These are phyloP conservation scores for Pythium sp. DNA, from an alignment of 352 stramenopile species.

Conservation along the genomic window DNA sequence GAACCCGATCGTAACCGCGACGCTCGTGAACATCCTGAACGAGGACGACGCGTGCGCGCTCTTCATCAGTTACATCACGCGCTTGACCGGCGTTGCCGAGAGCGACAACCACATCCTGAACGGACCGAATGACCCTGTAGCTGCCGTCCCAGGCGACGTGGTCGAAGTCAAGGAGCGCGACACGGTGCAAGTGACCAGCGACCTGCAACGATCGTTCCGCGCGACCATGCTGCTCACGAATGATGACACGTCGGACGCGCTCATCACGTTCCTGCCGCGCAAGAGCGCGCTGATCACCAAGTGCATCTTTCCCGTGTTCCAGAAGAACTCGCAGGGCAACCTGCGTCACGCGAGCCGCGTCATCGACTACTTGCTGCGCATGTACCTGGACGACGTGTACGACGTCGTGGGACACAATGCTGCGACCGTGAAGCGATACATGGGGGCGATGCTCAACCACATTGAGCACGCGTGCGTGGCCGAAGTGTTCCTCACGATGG, in stretches of 20 bases:
- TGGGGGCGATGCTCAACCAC: conserved; percentile 82
- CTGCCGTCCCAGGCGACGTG: conserved; percentile 3
- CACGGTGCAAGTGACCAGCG: conserved; percentile 44
- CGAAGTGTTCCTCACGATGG: conserved; percentile 83
- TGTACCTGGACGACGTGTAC: conserved; percentile 88
- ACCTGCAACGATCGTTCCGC: conserved; percentile 73
- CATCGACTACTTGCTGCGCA: conserved; percentile 82
- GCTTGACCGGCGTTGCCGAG: conserved; percentile 29
- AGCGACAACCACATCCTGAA: conserved; percentile 33
- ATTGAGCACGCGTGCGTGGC: conserved; percentile 80
- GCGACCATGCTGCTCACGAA: conserved; percentile 90
- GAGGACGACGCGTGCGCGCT: conserved; percentile 53
- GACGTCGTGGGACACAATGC: conserved; percentile 68
- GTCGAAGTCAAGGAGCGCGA: conserved; percentile 25
- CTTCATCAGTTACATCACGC: conserved; percentile 67
- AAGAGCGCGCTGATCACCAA: conserved; percentile 77
- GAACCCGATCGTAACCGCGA: conserved; percentile 40
- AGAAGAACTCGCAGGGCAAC: conserved; percentile 63
- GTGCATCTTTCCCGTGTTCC: conserved; percentile 81
- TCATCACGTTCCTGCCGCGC: conserved; percentile 78
- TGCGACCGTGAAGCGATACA: conserved; percentile 67
- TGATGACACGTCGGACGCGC: conserved; percentile 74
- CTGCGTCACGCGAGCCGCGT: conserved; percentile 87
- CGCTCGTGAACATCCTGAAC: conserved; percentile 61
- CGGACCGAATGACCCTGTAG: conserved; percentile 33